A percentile compares a stretch with the other conserved stretches of the same genome.
Evolutionary conservation across 768 basidiomycete species (phyloP).

Genomic region (Tylopilus vinaceipallidus): DNA sequence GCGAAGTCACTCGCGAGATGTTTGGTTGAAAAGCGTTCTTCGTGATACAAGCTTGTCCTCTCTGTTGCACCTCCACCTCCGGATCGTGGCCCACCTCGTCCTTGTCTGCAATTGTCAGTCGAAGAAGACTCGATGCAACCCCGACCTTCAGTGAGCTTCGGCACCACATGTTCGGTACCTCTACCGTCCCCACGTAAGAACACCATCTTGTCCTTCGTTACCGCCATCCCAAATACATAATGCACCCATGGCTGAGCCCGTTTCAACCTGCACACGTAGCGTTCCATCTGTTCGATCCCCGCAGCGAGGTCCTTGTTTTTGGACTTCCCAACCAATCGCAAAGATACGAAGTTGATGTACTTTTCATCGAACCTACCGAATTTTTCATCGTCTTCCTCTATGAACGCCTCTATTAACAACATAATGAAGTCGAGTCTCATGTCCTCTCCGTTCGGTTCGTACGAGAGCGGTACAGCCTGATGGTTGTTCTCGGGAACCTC

Average conservation of each 20-base stretch:
- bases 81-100: constrained; percentile 8
- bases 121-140: constrained; percentile 13
- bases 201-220: no score
- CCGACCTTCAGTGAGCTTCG: constrained; percentile 3
- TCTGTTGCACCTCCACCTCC: not conserved
- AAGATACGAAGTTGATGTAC: no score
- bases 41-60: not conserved
- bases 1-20: not conserved
- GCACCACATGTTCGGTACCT: constrained; percentile 6
- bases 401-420: constrained; percentile 12
- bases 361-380: no score
- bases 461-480: constrained; percentile 6
- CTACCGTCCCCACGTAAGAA: constrained; percentile 1
- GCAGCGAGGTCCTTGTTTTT: not conserved
- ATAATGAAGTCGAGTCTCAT: constrained; percentile 14
- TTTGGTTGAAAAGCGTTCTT: no score
- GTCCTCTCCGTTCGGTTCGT: constrained; percentile 4
- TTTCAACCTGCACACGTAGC: constrained; percentile 4
- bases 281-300: constrained; percentile 1
- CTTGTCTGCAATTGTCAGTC: constrained; percentile 2
- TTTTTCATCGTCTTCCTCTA: not conserved
- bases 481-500: not conserved
- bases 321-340: no score
- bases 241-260: constrained; percentile 8
- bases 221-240: constrained; percentile 5